Base-by-base conservation (phyloP, 2,329 filamentous ascomycete genomes). In the Fusarium sp. region DNA sequence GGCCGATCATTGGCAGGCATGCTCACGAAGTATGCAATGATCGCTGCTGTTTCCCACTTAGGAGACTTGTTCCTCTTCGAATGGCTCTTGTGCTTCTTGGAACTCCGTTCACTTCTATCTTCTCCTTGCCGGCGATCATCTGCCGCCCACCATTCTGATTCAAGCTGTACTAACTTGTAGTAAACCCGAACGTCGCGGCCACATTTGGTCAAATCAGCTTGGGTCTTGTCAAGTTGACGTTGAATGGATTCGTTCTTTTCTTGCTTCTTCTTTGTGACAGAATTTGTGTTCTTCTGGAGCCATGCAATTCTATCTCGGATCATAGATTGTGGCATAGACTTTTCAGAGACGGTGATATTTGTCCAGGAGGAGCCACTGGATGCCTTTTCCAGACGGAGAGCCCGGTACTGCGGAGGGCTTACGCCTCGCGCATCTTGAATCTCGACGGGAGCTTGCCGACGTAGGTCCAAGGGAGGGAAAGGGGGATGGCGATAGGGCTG, bases 11-110 rank as follows among this genome's bases (percentile, higher is more conserved):
- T 64, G 23, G 74, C 77, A 3, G 82, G 83, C 5, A 75, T 75
- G 11, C 81, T 77, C 68, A 81, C 82, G 70, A 84, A 86, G 72
- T 85, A 86, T 13, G 80, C 81, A 2, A 79, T 84, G 43, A 87
- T 74, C 12, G 81, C 80, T 11, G 80, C 68, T 12, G 80, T 78
- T 67, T 85, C 81, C 16, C 72, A 74, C n/a, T 70, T 74, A 49
- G 58, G 76, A 7, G 74, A 67, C 68, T 77, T 79, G 45, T 48
- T 69, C 25, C 54, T 51, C 30, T 47, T 71, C 20, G 55, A 66
- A 30, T 59, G 54, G 4, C 58, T 53, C 16, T 40, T 43, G 20
- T 71, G 49, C 42, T 65, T 75, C 55, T 66, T 74, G 18, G 65
- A 63, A 34, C 71, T 69, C n/a, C 64, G 72, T 12, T 62, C 57